phyloP scores from a whole-genome alignment of 352 stramenopile species.

The Albugo laibachii region DNA sequence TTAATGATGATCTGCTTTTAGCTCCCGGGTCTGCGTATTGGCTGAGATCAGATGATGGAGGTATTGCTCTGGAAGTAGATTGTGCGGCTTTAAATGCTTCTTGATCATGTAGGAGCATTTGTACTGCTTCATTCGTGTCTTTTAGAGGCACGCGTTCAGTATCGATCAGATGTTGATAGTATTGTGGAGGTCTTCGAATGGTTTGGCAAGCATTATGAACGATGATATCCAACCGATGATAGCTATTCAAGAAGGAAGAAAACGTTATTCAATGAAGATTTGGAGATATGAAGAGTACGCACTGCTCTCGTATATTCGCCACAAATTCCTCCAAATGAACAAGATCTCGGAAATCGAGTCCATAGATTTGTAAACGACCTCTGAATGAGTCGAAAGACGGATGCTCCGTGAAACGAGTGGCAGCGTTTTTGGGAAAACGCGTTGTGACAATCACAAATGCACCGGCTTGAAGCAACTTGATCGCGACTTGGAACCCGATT shows the following conservation, averaged over 20 bases:
- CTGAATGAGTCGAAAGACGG: slow-evolving; percentile 87
- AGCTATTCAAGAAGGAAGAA: slow-evolving; percentile 19
- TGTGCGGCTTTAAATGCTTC: slow-evolving; percentile 43
- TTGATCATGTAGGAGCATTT: slow-evolving; percentile 62
- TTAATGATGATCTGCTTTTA: slow-evolving; percentile 1
- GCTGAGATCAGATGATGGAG: slow-evolving; percentile 16
- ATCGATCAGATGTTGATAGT: slow-evolving; percentile 85
- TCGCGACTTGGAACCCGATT: slow-evolving; percentile 89
- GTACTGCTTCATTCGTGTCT: slow-evolving; percentile 39
- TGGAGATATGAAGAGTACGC: background rate
- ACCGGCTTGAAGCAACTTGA: slow-evolving; percentile 88
- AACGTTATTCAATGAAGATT: slow-evolving; percentile 4
- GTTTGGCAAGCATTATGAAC: slow-evolving; percentile 98
- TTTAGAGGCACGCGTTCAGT: slow-evolving; percentile 10
- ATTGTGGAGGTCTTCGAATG: slow-evolving; percentile 82
- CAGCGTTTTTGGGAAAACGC: slow-evolving; percentile 87
- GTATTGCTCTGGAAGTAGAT: slow-evolving; percentile 24
- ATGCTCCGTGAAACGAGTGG: slow-evolving; percentile 79
- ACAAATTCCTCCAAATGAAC: slow-evolving; percentile 91
- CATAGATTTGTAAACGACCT: slow-evolving; percentile 87
- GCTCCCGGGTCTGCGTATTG: background rate
- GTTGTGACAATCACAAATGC: slow-evolving; percentile 88
- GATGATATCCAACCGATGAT: slow-evolving; percentile 88
- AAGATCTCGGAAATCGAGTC: slow-evolving; percentile 91
- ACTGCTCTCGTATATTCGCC: slow-evolving; percentile 54